phyloP scores from a whole-genome alignment of 2,329 filamentous ascomycete genomes.

The Diaporthe citri region DNA sequence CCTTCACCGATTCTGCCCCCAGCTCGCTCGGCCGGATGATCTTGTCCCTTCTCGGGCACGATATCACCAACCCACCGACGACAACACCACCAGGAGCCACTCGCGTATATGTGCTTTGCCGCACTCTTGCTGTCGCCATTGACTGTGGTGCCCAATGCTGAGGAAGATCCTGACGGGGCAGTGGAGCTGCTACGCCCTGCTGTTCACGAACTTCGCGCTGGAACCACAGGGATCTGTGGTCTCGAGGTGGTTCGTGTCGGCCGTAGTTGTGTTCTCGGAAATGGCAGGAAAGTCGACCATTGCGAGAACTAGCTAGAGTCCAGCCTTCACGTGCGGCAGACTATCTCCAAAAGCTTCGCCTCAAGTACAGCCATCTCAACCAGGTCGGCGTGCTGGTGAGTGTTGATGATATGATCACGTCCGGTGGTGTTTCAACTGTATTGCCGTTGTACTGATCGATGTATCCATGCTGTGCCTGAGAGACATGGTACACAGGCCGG shows the following conservation, averaged over 20 bases:
- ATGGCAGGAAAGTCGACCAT: neutral
- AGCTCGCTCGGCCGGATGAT: neutral
- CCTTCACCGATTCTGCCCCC: neutral
- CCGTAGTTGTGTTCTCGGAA: neutral
- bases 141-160: too few species aligned
- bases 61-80: neutral
- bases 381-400: neutral
- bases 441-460: too few species aligned
- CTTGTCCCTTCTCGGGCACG: conserved; percentile 1
- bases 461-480: too few species aligned
- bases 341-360: neutral
- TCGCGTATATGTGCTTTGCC: neutral
- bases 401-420: neutral
- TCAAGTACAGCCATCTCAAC: neutral
- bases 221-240: neutral
- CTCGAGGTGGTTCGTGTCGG: neutral
- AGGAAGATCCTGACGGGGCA: neutral
- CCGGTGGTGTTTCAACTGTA: neutral
- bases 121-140: neutral
- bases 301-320: neutral
- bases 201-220: neutral
- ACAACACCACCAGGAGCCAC: neutral
- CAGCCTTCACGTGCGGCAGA: neutral
- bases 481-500: too few species aligned
- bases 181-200: neutral